Evolutionary conservation across 768 basidiomycete species (phyloP).

Genomic region (Termitomyces bulborhizus): DNA sequence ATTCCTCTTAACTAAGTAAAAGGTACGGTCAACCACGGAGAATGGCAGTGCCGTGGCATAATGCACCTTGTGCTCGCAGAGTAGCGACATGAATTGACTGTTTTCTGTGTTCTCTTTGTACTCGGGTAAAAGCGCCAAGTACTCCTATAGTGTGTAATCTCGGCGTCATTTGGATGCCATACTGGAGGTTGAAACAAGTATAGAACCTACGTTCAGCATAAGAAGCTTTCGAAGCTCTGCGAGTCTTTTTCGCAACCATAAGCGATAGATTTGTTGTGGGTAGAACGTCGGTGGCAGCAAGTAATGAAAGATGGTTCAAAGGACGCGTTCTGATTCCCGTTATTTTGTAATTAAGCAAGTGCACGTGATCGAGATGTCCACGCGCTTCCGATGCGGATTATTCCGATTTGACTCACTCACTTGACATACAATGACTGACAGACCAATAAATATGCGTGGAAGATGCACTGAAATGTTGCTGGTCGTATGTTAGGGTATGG

Average conservation of each 20-base stretch:
- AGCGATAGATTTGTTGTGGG: not conserved
- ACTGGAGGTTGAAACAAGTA: not conserved
- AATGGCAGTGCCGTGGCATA: not conserved
- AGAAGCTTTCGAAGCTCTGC: constrained; percentile 25
- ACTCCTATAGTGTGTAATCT: constrained; percentile 29
- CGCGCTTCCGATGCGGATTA: not conserved
- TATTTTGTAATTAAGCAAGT: constrained; percentile 2
- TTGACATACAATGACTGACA: not conserved
- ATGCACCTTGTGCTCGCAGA: constrained; percentile 38
- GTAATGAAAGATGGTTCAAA: not conserved
- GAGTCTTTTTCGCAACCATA: constrained; percentile 26
- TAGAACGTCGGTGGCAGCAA: not conserved
- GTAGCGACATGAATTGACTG: constrained; percentile 40
- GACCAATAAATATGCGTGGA: not conserved
- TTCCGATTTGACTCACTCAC: not conserved
- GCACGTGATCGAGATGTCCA: constrained; percentile 7
- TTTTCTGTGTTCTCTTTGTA: constrained; percentile 39
- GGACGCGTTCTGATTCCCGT: not conserved
- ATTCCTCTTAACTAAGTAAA: constrained; percentile 34
- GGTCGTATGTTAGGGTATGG: not conserved
- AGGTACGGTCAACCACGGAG: not conserved
- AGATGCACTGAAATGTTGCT: not conserved
- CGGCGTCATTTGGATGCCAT: not conserved
- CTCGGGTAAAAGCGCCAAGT: constrained; percentile 35
- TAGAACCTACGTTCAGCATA: constrained; percentile 35